Evolutionary conservation across 1,139 yeast species (phyloP).

Genomic region (Petasospora fabianii): DNA sequence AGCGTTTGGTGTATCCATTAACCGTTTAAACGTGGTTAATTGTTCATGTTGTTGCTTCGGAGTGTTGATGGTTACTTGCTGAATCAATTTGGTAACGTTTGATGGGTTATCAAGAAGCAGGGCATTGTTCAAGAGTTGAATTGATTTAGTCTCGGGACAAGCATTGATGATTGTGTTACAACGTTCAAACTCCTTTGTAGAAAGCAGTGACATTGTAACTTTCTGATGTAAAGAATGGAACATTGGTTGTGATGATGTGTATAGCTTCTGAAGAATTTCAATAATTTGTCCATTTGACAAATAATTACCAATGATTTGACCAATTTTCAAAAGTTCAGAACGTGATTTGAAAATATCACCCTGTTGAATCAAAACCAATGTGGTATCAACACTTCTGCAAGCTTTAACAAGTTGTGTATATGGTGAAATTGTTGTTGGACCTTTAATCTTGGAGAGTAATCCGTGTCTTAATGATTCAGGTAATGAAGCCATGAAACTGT

Average conservation of each 20-base stretch:
- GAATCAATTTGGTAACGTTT: constrained; percentile 1
- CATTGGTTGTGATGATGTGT: neutral
- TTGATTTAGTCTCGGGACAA: constrained; percentile 7
- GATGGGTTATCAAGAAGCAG: constrained; percentile 4
- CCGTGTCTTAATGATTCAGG: constrained; percentile 3
- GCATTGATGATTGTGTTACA: constrained; percentile 2
- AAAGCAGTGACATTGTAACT: constrained; percentile 5
- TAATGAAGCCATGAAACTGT: constrained; percentile 2
- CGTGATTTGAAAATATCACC: constrained; percentile 4
- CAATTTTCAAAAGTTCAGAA: constrained; percentile 3
- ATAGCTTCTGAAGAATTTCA: constrained; percentile 1
- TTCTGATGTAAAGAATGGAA: constrained; percentile 11
- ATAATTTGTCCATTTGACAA: constrained; percentile 9
- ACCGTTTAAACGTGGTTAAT: constrained; percentile 6
- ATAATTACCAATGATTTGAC: constrained; percentile 1
- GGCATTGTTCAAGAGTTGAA: constrained; percentile 4
- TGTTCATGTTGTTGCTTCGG: constrained; percentile 3
- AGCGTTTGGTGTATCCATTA: constrained; percentile 3
- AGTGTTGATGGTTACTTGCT: neutral
- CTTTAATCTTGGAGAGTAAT: constrained; percentile 4
- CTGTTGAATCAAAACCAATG: neutral
- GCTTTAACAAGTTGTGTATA: constrained; percentile 3
- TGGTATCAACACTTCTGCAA: constrained; percentile 5
- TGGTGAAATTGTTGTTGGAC: constrained; percentile 2
- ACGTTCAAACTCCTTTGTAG: constrained; percentile 1